These are phyloP conservation scores for Galerina sulciceps DNA, from an alignment of 768 basidiomycete species.

Conservation along the genomic window DNA sequence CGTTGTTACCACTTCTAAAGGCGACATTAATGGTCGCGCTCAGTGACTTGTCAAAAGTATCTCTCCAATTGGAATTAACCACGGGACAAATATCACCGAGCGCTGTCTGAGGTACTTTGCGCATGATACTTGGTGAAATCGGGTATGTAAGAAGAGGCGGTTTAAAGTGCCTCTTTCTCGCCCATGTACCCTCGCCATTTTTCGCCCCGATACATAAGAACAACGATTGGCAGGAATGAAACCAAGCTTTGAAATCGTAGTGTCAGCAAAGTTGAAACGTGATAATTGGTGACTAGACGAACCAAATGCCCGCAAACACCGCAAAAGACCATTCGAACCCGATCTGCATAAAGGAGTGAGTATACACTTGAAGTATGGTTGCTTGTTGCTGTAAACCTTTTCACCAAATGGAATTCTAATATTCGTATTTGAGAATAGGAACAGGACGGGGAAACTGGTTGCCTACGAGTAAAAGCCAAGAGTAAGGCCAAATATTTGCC, in stretches of 20 bases:
- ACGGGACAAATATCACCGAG: no score
- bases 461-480: constrained; percentile 43
- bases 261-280: not conserved
- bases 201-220: constrained; percentile 37
- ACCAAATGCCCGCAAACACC: constrained; percentile 40
- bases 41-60: no score
- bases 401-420: constrained; percentile 41
- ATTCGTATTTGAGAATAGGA: not conserved
- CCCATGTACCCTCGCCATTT: constrained; percentile 34
- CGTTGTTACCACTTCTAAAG: no score
- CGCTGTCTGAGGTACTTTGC: no score
- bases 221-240: constrained; percentile 37
- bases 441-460: not conserved
- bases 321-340: constrained; percentile 42
- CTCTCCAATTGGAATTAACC: no score
- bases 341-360: constrained; percentile 24
- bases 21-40: no score
- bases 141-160: no score
- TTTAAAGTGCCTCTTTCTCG: constrained; percentile 18
- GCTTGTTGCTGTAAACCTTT: constrained; percentile 20
- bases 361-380: not conserved
- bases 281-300: constrained; percentile 1
- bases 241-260: constrained; percentile 24
- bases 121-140: no score
- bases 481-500: constrained; percentile 40